phyloP scores from a whole-genome alignment of 306 rosid genomes.

The Cicer arietinum region DNA sequence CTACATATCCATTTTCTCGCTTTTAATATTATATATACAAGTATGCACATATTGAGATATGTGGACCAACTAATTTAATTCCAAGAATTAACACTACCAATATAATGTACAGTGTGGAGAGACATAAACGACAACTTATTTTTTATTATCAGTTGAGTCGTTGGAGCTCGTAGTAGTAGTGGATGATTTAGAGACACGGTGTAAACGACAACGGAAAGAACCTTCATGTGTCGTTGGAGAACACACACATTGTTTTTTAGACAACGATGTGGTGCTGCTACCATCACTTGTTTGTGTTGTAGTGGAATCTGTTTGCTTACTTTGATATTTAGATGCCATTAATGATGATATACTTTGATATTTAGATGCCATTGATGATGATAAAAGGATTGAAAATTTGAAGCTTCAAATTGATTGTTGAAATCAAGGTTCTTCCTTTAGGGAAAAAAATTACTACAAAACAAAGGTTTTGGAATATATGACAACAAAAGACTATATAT shows the following conservation, averaged over 20 bases:
- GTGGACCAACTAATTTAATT: too few species aligned
- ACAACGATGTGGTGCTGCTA: slow-evolving; percentile 39
- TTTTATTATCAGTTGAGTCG: slow-evolving; percentile 56
- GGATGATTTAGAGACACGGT: slow-evolving; percentile 50
- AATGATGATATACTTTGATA: slow-evolving; percentile 13
- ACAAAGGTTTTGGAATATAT: too few species aligned
- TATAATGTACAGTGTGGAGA: neutral
- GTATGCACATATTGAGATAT: too few species aligned
- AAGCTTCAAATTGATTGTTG: slow-evolving; percentile 19
- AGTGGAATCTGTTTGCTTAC: slow-evolving; percentile 50
- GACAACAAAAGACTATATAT: too few species aligned
- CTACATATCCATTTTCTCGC: too few species aligned
- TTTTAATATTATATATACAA: too few species aligned
- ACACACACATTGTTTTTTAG: slow-evolving; percentile 78
- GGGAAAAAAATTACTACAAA: neutral
- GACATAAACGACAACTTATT: slow-evolving; percentile 7
- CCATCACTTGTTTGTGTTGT: slow-evolving; percentile 61
- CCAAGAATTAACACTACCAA: too few species aligned
- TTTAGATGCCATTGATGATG: neutral
- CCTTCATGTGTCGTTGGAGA: slow-evolving; percentile 91
- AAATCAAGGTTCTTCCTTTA: neutral
- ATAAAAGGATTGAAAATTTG: neutral
- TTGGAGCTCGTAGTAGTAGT: slow-evolving; percentile 43
- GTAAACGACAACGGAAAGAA: slow-evolving; percentile 88
- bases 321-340: slow-evolving; percentile 60